These are phyloP conservation scores for Colletotrichum eremochloae DNA, from an alignment of 2,329 filamentous ascomycete species.

Conservation along the genomic window DNA sequence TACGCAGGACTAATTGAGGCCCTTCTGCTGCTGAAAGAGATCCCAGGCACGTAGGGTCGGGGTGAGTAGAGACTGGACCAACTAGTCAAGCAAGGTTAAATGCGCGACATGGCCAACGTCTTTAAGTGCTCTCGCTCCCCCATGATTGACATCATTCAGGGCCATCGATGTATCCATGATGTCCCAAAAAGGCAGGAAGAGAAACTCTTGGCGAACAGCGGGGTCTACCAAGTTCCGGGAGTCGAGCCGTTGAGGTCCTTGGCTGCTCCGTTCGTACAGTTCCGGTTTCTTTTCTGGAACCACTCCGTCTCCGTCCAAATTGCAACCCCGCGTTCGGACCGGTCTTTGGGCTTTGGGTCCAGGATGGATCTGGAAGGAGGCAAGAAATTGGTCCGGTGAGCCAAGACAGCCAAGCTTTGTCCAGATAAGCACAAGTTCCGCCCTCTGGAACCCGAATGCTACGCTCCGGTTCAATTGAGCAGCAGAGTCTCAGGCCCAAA, in stretches of 20 bases:
- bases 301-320: not conserved
- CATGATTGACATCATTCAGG: not conserved
- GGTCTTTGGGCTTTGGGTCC: not conserved
- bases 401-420: conserved; percentile 43
- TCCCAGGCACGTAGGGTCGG: not conserved
- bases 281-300: not conserved
- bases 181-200: conserved; percentile 39
- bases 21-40: not conserved
- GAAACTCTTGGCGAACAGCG: conserved; percentile 25
- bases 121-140: not conserved
- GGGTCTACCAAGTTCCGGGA: not conserved
- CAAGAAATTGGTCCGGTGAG: conserved; percentile 29
- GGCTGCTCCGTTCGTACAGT: not conserved
- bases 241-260: not conserved
- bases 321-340: conserved; percentile 29
- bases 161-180: not conserved
- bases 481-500: not conserved
- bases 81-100: not conserved
- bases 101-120: conserved; percentile 4
- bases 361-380: conserved; percentile 41
- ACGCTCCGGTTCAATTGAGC: not conserved
- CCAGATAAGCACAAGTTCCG: conserved; percentile 26
- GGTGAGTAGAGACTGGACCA: not conserved
- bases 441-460: conserved; percentile 25
- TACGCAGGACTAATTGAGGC: not conserved